phyloP scores from a whole-genome alignment of 257 asterid genomes.

The Gentiana dahurica region DNA sequence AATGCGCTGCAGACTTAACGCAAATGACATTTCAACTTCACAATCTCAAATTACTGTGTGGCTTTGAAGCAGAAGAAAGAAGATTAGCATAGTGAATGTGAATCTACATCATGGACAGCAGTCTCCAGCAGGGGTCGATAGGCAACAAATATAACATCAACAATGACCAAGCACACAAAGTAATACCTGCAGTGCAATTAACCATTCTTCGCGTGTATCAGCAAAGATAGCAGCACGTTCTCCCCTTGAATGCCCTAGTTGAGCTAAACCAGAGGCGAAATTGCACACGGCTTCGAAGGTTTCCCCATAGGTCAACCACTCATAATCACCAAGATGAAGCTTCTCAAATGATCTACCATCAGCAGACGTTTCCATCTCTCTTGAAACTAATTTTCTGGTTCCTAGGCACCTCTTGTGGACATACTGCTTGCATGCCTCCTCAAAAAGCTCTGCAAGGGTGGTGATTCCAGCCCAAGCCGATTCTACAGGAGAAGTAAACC shows the following conservation, averaged over 20 bases:
- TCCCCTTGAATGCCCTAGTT: constrained; percentile 81
- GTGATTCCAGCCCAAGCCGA: constrained; percentile 94
- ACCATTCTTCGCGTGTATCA: constrained; percentile 95
- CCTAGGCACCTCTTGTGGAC: constrained; percentile 52
- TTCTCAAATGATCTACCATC: constrained; percentile 92
- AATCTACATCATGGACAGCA: background rate
- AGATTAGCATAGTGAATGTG: background rate
- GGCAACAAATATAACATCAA: background rate
- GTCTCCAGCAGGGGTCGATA: background rate
- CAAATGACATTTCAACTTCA: constrained; percentile 2
- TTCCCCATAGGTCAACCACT: constrained; percentile 83
- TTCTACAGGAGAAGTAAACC: constrained; percentile 63
- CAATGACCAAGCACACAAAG: background rate
- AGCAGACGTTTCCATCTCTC: constrained; percentile 47
- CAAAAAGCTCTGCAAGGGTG: constrained; percentile 92
- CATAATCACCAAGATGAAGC: constrained; percentile 89
- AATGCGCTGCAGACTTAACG: background rate
- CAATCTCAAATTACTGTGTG: background rate
- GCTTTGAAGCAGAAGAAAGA: no score
- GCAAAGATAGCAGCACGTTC: constrained; percentile 96
- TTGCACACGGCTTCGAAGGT: constrained; percentile 69
- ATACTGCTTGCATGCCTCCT: constrained; percentile 56
- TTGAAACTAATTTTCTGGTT: constrained; percentile 60
- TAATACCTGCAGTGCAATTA: constrained; percentile 84
- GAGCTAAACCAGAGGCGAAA: constrained; percentile 76